Conservation (phyloP, 2,329 filamentous ascomycete species). For the Paramyrothecium roridum region DNA sequence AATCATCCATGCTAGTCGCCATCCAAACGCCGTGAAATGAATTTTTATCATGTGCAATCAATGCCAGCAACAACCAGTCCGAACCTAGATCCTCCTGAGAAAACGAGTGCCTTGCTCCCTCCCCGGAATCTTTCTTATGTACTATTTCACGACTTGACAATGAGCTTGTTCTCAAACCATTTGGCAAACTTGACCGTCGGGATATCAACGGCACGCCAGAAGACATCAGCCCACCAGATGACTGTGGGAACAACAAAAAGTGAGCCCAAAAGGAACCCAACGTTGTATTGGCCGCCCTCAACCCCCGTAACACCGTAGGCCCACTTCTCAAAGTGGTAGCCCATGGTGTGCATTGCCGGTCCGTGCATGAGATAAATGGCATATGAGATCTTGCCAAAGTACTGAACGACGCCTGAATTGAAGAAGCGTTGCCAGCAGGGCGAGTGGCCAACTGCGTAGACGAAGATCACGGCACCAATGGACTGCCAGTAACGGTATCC, state of each 20-base stretch:
- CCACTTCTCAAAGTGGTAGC: constrained; percentile 48
- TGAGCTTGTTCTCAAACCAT: constrained; percentile 48
- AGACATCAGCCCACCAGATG: constrained; percentile 54
- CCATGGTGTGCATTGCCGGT: constrained; percentile 49
- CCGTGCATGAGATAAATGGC: constrained; percentile 61
- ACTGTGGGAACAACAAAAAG: constrained; percentile 47
- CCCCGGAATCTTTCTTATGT: not conserved
- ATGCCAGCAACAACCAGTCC: not conserved
- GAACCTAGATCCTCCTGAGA: not conserved
- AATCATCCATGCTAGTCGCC: not conserved
- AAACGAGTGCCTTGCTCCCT: not conserved
- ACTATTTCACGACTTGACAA: constrained; percentile 21
- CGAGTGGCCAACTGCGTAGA: constrained; percentile 46
- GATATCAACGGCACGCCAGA: constrained; percentile 53
- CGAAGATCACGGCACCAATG: constrained; percentile 48
- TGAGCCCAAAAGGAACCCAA: constrained; percentile 43
- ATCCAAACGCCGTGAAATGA: not conserved
- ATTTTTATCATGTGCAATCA: not conserved
- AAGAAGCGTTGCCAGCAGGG: constrained; percentile 47
- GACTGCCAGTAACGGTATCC: constrained; percentile 56
- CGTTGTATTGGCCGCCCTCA: constrained; percentile 41
- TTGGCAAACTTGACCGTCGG: constrained; percentile 54
- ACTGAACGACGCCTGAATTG: constrained; percentile 47
- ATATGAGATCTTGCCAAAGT: constrained; percentile 59
- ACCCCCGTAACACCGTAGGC: constrained; percentile 45